Conservation (phyloP, 257 asterid genomes). For the Solanum appendiculatum region DNA sequence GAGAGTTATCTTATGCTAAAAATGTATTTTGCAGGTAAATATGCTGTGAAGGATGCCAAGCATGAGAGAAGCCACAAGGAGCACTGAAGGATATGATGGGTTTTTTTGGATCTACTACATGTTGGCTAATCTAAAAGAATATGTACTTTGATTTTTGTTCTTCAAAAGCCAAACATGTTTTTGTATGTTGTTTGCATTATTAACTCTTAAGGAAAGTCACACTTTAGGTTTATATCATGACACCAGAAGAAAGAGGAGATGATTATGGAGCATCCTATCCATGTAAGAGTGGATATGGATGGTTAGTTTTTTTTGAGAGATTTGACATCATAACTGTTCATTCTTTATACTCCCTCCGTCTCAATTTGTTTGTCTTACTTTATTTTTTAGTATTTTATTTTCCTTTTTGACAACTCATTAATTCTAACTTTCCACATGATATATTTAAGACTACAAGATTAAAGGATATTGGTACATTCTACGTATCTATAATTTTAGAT, state of each 20-base stretch:
- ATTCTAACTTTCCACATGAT: not conserved
- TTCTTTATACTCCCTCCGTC: not conserved
- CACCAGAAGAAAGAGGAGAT: not conserved
- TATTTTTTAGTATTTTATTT: not conserved
- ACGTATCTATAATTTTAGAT: not conserved
- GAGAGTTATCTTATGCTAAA: not conserved
- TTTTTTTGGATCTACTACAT: not conserved
- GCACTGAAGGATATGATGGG: not conserved
- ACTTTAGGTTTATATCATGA: not conserved
- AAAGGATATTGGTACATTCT: not conserved
- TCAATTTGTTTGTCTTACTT: not conserved
- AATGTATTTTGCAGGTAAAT: not conserved
- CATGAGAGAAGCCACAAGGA: not conserved
- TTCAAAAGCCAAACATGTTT: not conserved
- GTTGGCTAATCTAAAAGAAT: not conserved
- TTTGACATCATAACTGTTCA: not conserved
- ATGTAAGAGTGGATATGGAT: not conserved
- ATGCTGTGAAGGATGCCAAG: not conserved
- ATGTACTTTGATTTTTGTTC: not conserved
- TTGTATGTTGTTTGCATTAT: not conserved
- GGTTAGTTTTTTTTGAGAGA: not conserved
- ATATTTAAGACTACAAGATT: not conserved
- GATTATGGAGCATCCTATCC: not conserved
- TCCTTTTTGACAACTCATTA: not conserved
- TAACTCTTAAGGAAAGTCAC: not conserved